Percentiles rank a stretch among this genome's conserved stretches.
These are phyloP conservation scores for Scleromitrula shiraiana DNA, from an alignment of 2,329 filamentous ascomycete genomes.

Conservation along the genomic window DNA sequence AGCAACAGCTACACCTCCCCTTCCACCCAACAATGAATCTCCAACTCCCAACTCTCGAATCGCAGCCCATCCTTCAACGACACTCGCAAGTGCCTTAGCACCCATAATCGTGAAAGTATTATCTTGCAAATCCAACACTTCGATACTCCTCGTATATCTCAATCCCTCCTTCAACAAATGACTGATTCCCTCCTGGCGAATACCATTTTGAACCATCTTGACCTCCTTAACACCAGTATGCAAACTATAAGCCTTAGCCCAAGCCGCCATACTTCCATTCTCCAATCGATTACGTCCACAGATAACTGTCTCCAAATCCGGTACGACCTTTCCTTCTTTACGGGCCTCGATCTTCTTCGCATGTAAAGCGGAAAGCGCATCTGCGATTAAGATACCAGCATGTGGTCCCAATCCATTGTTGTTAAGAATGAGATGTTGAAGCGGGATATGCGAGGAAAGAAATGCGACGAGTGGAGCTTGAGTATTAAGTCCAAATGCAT, in stretches of 20 bases:
- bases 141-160: conserved; percentile 57
- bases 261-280: conserved; percentile 92
- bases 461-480: conserved; percentile 90
- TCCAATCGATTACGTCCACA: conserved; percentile 94
- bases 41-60: conserved; percentile 80
- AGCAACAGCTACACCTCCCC: conserved; percentile 68
- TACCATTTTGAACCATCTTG: conserved; percentile 98
- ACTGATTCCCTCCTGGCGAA: conserved; percentile 85
- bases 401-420: conserved; percentile 96
- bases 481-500: conserved; percentile 94
- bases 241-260: conserved; percentile 79
- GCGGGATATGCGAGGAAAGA: conserved; percentile 76
- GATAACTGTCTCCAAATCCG: conserved; percentile 88
- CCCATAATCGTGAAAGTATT: conserved; percentile 89
- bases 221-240: conserved; percentile 76
- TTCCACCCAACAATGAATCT: conserved; percentile 74
- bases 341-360: conserved; percentile 74
- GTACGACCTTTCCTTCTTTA: conserved; percentile 62
- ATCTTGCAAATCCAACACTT: conserved; percentile 85
- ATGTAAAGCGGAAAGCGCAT: conserved; percentile 77
- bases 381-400: conserved; percentile 80
- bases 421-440: conserved; percentile 92
- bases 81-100: conserved; percentile 68
- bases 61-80: conserved; percentile 64
- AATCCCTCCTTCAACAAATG: conserved; percentile 74